Percentiles rank a stretch among this genome's conserved stretches.
phyloP scores from a whole-genome alignment of 2,329 filamentous ascomycete genomes.

The Apiospora arundinis region DNA sequence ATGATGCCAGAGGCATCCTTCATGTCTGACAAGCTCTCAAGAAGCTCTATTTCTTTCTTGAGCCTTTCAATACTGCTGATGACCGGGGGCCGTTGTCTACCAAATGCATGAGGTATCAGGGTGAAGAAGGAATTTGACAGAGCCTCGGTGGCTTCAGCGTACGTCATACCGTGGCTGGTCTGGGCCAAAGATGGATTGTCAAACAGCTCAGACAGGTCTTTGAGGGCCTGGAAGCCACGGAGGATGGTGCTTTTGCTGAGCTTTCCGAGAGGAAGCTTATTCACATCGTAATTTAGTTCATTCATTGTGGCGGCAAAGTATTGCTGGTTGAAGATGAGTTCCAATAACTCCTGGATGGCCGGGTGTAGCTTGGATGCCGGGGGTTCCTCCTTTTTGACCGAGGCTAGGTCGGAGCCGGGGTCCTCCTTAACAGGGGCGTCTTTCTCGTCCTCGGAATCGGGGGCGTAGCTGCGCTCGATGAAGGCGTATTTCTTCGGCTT shows the following conservation, averaged over 20 bases:
- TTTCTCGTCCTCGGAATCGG: conserved; percentile 55
- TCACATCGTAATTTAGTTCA: conserved; percentile 72
- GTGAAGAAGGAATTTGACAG: conserved; percentile 83
- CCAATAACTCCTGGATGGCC: conserved; percentile 71
- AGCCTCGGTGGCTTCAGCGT: conserved; percentile 56
- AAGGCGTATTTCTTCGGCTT: conserved; percentile 78
- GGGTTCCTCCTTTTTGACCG: conserved; percentile 30
- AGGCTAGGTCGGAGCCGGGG: conserved; percentile 37
- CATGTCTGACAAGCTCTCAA: conserved; percentile 85
- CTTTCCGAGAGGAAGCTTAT: conserved; percentile 84
- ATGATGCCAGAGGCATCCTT: conserved; percentile 81
- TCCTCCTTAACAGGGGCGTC: conserved; percentile 28
- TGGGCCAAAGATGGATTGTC: conserved; percentile 55
- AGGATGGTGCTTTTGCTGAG: conserved; percentile 80
- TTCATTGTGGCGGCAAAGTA: conserved; percentile 73
- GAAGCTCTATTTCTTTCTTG: conserved; percentile 78
- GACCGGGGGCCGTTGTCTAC: conserved; percentile 73
- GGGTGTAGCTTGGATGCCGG: conserved; percentile 37
- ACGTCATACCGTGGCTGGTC: conserved; percentile 47
- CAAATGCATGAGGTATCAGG: conserved; percentile 77
- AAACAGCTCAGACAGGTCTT: conserved; percentile 74
- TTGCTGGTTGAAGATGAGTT: conserved; percentile 82
- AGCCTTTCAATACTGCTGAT: conserved; percentile 63
- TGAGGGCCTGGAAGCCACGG: conserved; percentile 77
- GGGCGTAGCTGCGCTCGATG: conserved; percentile 78